A percentile compares a stretch with the other conserved stretches of the same genome.
These are phyloP conservation scores for Petrea volubilis DNA, from an alignment of 257 asterid species.

Conservation along the genomic window DNA sequence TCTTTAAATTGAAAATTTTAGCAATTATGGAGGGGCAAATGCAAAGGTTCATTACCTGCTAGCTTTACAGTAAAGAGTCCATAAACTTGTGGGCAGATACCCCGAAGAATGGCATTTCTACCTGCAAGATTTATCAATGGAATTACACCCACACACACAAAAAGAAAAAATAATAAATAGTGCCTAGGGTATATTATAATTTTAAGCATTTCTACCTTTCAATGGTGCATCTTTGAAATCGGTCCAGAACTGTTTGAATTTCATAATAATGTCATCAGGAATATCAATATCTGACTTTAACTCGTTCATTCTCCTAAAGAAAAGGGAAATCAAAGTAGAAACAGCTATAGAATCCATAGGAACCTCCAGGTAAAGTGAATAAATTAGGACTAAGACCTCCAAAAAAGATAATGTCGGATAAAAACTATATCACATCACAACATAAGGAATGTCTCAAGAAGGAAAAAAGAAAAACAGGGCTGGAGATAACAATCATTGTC, in stretches of 20 bases:
- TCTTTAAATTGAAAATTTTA: background rate
- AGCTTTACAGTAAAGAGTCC: conserved; percentile 99
- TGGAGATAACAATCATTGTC: background rate
- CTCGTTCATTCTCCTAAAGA: conserved; percentile 80
- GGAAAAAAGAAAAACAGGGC: background rate
- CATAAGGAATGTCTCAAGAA: background rate
- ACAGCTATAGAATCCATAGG: background rate
- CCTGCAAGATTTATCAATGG: conserved; percentile 44
- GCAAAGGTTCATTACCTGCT: conserved; percentile 62
- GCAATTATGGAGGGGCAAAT: conserved; percentile 9
- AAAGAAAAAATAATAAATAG: conserved; percentile 2
- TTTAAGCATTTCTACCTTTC: conserved; percentile 53
- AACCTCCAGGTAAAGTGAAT: conserved; percentile 6
- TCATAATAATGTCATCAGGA: conserved; percentile 62
- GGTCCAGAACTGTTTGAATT: conserved; percentile 83
- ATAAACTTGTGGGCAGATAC: conserved; percentile 92
- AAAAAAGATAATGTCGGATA: background rate
- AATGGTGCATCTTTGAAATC: conserved; percentile 72
- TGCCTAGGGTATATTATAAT: background rate
- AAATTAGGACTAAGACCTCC: background rate
- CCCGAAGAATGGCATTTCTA: conserved; percentile 88
- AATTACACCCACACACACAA: too few relatives aligned
- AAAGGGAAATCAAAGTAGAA: conserved; percentile 4
- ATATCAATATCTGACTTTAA: conserved; percentile 75
- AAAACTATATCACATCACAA: background rate